Evolutionary conservation across 2,329 filamentous ascomycete species (phyloP).

Genomic region (Colletotrichum orbiculare): DNA sequence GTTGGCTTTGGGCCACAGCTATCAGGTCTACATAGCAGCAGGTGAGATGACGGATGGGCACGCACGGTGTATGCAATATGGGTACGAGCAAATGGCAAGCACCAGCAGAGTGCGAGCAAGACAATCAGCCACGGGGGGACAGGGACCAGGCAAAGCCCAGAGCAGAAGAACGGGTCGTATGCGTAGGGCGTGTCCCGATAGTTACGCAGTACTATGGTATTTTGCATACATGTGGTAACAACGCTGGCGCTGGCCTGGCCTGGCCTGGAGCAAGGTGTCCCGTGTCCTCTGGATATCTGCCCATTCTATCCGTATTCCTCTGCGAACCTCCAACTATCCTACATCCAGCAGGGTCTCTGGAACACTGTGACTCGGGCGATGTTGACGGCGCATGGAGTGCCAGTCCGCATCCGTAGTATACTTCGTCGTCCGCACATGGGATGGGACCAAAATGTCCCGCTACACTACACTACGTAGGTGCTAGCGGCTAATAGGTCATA

Average conservation of each 20-base stretch:
- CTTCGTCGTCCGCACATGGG: constrained; percentile 34
- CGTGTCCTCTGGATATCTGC: background rate
- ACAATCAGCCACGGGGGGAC: constrained; percentile 4
- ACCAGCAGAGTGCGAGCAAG: background rate
- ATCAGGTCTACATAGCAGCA: too few relatives aligned
- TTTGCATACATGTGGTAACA: constrained; percentile 1
- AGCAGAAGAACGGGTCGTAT: background rate
- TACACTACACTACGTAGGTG: constrained; percentile 1
- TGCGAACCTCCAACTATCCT: constrained; percentile 1
- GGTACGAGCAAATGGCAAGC: too few relatives aligned
- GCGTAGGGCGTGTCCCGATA: too few relatives aligned
- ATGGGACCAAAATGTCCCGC: background rate
- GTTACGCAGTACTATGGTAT: background rate
- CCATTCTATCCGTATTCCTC: background rate
- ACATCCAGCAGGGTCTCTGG: too few relatives aligned
- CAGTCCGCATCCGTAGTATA: constrained; percentile 27
- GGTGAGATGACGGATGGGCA: background rate
- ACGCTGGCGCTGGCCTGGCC: too few relatives aligned
- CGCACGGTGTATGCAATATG: too few relatives aligned
- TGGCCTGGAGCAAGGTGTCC: too few relatives aligned
- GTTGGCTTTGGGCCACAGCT: too few relatives aligned
- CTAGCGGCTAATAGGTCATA: background rate
- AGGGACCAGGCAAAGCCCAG: background rate
- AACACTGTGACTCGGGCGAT: too few relatives aligned
- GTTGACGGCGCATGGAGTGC: constrained; percentile 4